Percentiles rank a stretch among this genome's conserved stretches.
Evolutionary conservation across 2,329 filamentous ascomycete genomes (phyloP).

Genomic region (Penicillium sp.): DNA sequence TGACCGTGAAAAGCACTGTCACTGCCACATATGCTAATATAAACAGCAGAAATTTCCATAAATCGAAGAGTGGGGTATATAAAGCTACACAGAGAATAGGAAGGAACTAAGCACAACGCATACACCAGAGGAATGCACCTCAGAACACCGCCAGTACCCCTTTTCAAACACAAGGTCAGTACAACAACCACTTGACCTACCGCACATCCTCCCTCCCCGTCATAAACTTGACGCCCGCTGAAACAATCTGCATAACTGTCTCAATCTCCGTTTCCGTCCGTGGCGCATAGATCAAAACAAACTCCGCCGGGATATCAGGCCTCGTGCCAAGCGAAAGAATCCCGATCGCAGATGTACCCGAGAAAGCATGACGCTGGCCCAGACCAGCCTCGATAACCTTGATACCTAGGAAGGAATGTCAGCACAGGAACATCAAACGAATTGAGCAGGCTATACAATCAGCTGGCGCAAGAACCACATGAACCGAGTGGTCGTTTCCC

Average conservation of each 20-base stretch:
- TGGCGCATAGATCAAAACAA: conserved; percentile 36
- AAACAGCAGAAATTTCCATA: background rate
- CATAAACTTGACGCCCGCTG: conserved; percentile 33
- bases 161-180: background rate
- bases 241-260: conserved; percentile 31
- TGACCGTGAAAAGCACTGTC: background rate
- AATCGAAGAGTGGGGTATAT: conserved; percentile 14
- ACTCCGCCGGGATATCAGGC: conserved; percentile 25
- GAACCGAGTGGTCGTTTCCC: conserved; percentile 66
- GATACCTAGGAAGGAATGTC: conserved; percentile 36
- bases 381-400: conserved; percentile 71
- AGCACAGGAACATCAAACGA: background rate
- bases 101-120: background rate
- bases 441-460: conserved; percentile 53
- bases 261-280: conserved; percentile 32
- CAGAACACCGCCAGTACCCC: background rate
- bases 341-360: conserved; percentile 59
- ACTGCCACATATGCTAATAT: background rate
- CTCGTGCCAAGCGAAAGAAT: conserved; percentile 45
- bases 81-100: background rate
- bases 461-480: conserved; percentile 73
- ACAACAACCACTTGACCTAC: conserved; percentile 1
- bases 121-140: background rate
- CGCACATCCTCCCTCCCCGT: conserved; percentile 25
- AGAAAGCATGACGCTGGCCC: conserved; percentile 64